Evolutionary conservation across 805 yeast species (phyloP), one percentile per base, ranked within the genome.

Genomic region (Monosporozyma aquatica): DNA sequence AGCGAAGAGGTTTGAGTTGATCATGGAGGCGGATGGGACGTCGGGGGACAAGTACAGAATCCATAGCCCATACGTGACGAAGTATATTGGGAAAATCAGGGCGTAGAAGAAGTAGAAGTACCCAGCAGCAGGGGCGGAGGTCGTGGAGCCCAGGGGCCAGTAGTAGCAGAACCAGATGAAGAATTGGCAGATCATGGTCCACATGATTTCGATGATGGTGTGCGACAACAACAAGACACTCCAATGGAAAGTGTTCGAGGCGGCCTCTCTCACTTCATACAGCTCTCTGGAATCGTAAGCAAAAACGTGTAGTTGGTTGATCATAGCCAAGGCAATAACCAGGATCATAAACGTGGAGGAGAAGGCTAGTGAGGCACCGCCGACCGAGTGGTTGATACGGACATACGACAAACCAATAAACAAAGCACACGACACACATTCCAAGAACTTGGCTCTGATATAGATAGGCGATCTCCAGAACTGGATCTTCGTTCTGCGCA

Each of bases 191-290:
- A 55, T 48, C 15, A 67, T 50, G 38, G 74, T 71, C 70, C 71
- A 74, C 27, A 70, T 65, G 23, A 71, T 59, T 58, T 75, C 80
- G 20, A 71, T 64, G 10, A 67, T 50, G 23, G 67, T 62, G 52
- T 57, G 71, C 56, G 66, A 59, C 47, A 66, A 41, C 43, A 80
- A 59, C 42, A 80, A 75, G 1, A 78, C 76, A 53, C 68, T 52
- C 87, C 87, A 81, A 39, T 76, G 69, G 62, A 78, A 82, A 3
- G 86, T 77, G 56, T 73, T 79, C 1, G 87, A 77, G 24, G 84
- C 83, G 43, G 83, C 71, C 60, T 81, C 89, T 61, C 89, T 73
- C 36, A 74, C 82, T 60, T 81, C 87, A 51, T 77, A 81, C 28
- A 81, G 59, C 47, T 75, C 75, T 64, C 87, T 70, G 53, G 77